Evolutionary conservation across 1,139 yeast species (phyloP).

Genomic region (Fermentozyma sake): DNA sequence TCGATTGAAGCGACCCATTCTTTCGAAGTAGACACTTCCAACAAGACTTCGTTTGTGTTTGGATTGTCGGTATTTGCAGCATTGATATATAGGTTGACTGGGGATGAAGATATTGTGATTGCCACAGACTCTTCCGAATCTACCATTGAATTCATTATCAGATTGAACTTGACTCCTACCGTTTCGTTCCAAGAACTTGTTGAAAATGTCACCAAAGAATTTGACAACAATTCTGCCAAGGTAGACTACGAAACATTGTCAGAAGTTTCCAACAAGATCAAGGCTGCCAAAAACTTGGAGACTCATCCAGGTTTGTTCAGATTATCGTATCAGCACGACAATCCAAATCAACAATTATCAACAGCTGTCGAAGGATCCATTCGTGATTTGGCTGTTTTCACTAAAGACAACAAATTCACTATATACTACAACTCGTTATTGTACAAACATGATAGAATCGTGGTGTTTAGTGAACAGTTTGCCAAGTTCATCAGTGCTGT

Average conservation of each 20-base stretch:
- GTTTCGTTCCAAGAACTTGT: conserved; percentile 52
- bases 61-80: conserved; percentile 71
- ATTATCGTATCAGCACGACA: conserved; percentile 56
- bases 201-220: conserved; percentile 40
- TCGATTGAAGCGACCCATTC: conserved; percentile 58
- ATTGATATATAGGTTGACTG: conserved; percentile 75
- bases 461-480: conserved; percentile 70
- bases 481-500: conserved; percentile 43
- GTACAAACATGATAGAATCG: conserved; percentile 66
- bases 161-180: conserved; percentile 55
- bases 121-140: conserved; percentile 54
- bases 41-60: conserved; percentile 36
- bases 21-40: conserved; percentile 16
- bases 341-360: conserved; percentile 39
- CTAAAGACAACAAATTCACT: conserved; percentile 23
- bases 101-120: conserved; percentile 89
- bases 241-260: conserved; percentile 46
- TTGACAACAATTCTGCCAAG: conserved; percentile 31
- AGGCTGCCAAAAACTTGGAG: conserved; percentile 46
- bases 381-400: conserved; percentile 61
- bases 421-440: conserved; percentile 73
- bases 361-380: conserved; percentile 50
- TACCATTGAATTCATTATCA: conserved; percentile 49
- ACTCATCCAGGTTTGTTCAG: conserved; percentile 61
- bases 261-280: conserved; percentile 52